Base-by-base conservation (phyloP, 305 asterid genomes). In the Fraxinus ornus region DNA sequence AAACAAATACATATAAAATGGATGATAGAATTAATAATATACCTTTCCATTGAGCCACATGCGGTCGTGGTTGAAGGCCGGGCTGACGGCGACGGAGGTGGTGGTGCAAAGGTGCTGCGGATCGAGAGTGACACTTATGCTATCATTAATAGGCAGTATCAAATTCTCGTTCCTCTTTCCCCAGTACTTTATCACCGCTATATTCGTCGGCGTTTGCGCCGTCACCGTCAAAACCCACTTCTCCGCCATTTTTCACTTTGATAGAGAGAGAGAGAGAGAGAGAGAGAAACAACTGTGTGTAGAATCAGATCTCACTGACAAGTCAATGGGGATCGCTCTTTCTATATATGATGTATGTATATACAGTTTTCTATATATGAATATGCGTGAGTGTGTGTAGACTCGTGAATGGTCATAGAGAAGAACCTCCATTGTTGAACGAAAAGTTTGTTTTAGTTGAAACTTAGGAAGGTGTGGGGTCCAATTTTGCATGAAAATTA, bases 21-120 rank as follows among this genome's bases (percentile, higher is more conserved):
- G 64, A n/a, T 55, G 64, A 55, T n/a, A n/a, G 8, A 24, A 64
- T 10, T 41, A 15, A 76, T 22, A 41, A 24, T 4, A 8, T 87
- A 95, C 98, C 97, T 94, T 96, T 30, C 97, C 98, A 75, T 96
- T 96, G 70, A 96, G 95, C 99, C 99, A 96, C 94, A 96, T 94
- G 77, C 98, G 97, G 73, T 96, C 99, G n/a, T 86, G 86, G 6
- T 90, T 36, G 75, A 96, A 96, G 75, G 86, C 41, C 1, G 98
- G 98, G 85, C 98, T 93, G 83, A 96, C 99, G 74, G 98, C 97
- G 77, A 94, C 98, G 84, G 99, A 94, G 77, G 99, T 96, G 83
- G 99, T 96, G 82, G 99, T 96, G 91, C 99, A 96, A 82, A 96
- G 97, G 77, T 96, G 98, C 68, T 90, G 90, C 28, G 99, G 98